These are phyloP conservation scores for Chrysosporium keratinophilum DNA, from an alignment of 2,329 filamentous ascomycete species.

Conservation along the genomic window DNA sequence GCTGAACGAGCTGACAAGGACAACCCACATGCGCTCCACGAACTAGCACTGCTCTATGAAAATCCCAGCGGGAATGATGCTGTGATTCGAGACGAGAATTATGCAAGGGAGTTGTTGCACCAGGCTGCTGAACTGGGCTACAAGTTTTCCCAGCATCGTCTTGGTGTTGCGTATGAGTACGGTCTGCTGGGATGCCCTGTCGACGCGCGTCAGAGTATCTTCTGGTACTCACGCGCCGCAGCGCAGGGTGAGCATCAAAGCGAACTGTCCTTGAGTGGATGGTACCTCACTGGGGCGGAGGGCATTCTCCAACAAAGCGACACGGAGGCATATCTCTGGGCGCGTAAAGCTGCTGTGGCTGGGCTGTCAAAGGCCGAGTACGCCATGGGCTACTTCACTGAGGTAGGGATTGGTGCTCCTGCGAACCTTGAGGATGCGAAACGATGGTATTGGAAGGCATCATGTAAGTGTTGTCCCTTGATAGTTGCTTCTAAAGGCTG, in stretches of 20 bases:
- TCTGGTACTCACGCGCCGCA: slow-evolving; percentile 87
- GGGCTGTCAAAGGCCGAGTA: slow-evolving; percentile 91
- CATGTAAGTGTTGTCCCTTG: slow-evolving; percentile 55
- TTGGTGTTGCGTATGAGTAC: slow-evolving; percentile 84
- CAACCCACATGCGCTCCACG: slow-evolving; percentile 90
- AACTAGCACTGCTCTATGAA: slow-evolving; percentile 58
- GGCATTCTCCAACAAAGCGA: slow-evolving; percentile 85
- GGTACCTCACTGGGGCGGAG: slow-evolving; percentile 88
- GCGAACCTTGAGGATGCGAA: slow-evolving; percentile 90
- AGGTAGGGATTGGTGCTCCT: slow-evolving; percentile 81
- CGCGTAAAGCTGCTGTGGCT: slow-evolving; percentile 78
- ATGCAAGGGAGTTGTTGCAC: slow-evolving; percentile 70
- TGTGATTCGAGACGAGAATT: slow-evolving; percentile 69
- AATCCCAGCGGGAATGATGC: slow-evolving; percentile 51
- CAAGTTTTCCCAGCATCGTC: slow-evolving; percentile 85
- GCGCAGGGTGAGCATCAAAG: slow-evolving; percentile 89
- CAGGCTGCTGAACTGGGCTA: slow-evolving; percentile 83
- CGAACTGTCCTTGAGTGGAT: slow-evolving; percentile 74
- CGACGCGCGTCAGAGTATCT: slow-evolving; percentile 74
- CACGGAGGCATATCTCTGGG: slow-evolving; percentile 95
- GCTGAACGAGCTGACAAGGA: slow-evolving; percentile 78
- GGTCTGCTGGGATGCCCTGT: slow-evolving; percentile 72
- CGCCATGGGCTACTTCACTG: slow-evolving; percentile 95
- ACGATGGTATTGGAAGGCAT: slow-evolving; percentile 95
- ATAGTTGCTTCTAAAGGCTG: slow-evolving; percentile 2